These are phyloP conservation scores for Byssochlamys sp. DNA, from an alignment of 2,329 filamentous ascomycete genomes.

Conservation along the genomic window DNA sequence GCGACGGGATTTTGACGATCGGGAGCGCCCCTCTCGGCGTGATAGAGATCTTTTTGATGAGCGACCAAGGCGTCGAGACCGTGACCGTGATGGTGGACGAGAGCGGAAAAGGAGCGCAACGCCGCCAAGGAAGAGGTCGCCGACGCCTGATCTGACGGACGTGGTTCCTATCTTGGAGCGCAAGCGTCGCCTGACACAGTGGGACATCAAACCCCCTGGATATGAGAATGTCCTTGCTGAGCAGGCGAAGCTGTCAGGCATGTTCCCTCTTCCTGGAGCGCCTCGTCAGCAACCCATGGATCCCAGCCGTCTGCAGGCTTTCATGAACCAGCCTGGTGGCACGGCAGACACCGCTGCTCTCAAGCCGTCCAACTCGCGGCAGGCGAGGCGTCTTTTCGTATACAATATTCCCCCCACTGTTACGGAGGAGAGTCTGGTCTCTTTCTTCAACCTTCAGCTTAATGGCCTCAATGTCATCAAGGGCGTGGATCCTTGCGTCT, in stretches of 20 bases:
- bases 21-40: conserved; percentile 49
- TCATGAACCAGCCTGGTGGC: conserved; percentile 80
- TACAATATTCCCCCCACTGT: conserved; percentile 66
- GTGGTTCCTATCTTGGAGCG: conserved; percentile 72
- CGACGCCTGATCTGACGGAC: conserved; percentile 87
- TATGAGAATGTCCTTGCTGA: conserved; percentile 98
- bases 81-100: conserved; percentile 33
- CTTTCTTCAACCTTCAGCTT: conserved; percentile 92
- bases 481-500: conserved; percentile 71
- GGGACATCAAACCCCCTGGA: conserved; percentile 97
- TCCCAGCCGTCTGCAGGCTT: conserved; percentile 81
- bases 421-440: conserved; percentile 65
- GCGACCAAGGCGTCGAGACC: conserved; percentile 37
- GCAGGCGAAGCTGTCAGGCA: conserved; percentile 94
- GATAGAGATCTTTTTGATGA: conserved; percentile 58
- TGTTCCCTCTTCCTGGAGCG: conserved; percentile 95
- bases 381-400: conserved; percentile 83
- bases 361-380: conserved; percentile 84
- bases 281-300: conserved; percentile 94
- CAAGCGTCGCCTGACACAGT: conserved; percentile 89
- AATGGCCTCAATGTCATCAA: conserved; percentile 92
- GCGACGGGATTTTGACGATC: conserved; percentile 57
- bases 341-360: conserved; percentile 64
- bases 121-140: conserved; percentile 82
- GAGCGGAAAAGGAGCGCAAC: conserved; percentile 64